These are phyloP conservation scores for Pisolithus microcarpus DNA, from an alignment of 768 basidiomycete genomes.

Conservation along the genomic window DNA sequence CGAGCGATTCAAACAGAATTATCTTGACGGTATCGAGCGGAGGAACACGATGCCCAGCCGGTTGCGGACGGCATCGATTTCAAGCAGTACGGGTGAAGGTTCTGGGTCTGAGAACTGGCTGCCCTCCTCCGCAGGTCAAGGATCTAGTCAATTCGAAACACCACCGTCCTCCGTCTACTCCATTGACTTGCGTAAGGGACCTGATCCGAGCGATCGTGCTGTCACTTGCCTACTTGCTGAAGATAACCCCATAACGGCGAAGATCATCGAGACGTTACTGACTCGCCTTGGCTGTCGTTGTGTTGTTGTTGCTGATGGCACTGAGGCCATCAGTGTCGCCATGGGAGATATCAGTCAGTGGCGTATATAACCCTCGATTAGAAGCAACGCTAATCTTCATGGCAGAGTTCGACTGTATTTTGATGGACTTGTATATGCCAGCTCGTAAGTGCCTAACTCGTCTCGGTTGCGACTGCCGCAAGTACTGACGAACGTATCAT, in stretches of 20 bases:
- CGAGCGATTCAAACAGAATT: slow-evolving; percentile 80
- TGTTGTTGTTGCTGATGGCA: slow-evolving; percentile 92
- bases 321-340: slow-evolving; percentile 93
- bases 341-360: slow-evolving; percentile 94
- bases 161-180: slow-evolving; percentile 84
- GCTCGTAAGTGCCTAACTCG: slow-evolving; percentile 51
- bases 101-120: slow-evolving; percentile 69
- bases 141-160: slow-evolving; percentile 53
- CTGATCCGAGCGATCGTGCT: slow-evolving; percentile 77
- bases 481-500: slow-evolving; percentile 6
- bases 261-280: slow-evolving; percentile 93
- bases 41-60: slow-evolving; percentile 85
- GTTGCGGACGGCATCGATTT: slow-evolving; percentile 78
- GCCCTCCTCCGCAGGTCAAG: slow-evolving; percentile 46
- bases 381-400: slow-evolving; percentile 4
- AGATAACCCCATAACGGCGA: slow-evolving; percentile 96
- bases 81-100: slow-evolving; percentile 73
- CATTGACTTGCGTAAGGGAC: slow-evolving; percentile 68
- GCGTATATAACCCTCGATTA: neutral
- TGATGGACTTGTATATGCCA: slow-evolving; percentile 96
- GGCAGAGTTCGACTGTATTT: slow-evolving; percentile 88
- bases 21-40: slow-evolving; percentile 71
- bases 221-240: slow-evolving; percentile 93
- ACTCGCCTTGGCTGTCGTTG: slow-evolving; percentile 92
- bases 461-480: neutral